Base-by-base conservation (phyloP, 345 rosid species). In the Stellera chamaejasme region DNA sequence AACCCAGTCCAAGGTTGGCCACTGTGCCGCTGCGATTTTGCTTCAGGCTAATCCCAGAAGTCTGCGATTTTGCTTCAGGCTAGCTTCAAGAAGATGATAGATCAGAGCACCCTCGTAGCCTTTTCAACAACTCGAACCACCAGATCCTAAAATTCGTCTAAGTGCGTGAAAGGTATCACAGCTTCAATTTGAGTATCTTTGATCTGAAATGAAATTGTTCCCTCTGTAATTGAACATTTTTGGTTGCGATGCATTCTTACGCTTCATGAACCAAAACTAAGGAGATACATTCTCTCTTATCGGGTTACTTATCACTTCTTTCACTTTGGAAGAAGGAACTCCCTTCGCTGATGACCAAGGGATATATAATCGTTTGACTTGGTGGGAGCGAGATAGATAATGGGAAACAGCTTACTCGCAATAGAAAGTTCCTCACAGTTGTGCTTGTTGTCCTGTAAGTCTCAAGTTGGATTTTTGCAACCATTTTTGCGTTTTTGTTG, bases 321-420 rank as follows among this genome's bases (percentile, higher is more conserved):
- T 63, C 99, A 93, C 75, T n/a, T n/a, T 93, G 97, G 97, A 87
- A 84, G 89, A 89, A 93, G 99, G 99, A 65, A 93, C 97, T 3
- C 99, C 99, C 2, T 93, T 93, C 68, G 83, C 82, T 13, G 99
- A 93, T 14, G 99, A 93, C 64, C 99, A 93, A 65, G 97, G 99
- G n/a, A 90, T 93, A 69, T 89, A 93, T 72, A 93, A 93, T 63
- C 47, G 82, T 54, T 69, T 93, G 69, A 93, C 99, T 57, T 93
- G 97, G 99, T 89, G 99, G 97, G 99, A 93, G 66, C 99, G n/a
- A 93, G 77, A 79, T 93, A 42, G 99, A 93, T 69, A 89, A 55
- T 27, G 97, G 99, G 53, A 83, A 93, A 75, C 97, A 93, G 72
- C 96, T 93, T 52, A 89, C 99, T 6, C 90, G 91, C 63, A 87